Percentiles rank a stretch among this genome's conserved stretches.
These are phyloP conservation scores for Coemansia sp. DNA, from an alignment of 192 early-diverging fungal genomes.

Conservation along the genomic window DNA sequence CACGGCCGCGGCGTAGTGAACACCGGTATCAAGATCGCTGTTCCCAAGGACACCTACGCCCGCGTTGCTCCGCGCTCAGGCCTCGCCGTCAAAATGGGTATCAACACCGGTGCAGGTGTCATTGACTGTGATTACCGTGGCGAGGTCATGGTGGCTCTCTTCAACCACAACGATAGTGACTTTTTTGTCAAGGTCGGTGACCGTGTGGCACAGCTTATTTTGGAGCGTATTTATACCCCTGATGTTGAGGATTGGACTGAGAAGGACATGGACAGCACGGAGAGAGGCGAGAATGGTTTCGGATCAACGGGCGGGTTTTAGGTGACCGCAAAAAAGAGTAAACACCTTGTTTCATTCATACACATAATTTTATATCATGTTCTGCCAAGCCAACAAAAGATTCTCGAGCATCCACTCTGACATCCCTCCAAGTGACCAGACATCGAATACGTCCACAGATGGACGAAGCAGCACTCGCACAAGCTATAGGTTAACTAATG, in stretches of 20 bases:
- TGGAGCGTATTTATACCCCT: conserved; percentile 85
- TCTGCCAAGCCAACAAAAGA: too few relatives aligned
- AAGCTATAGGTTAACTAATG: too few relatives aligned
- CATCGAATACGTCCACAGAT: conserved; percentile 6
- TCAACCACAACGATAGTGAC: conserved; percentile 82
- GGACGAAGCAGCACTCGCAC: too few relatives aligned
- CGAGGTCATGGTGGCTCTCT: conserved; percentile 81
- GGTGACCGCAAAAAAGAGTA: too few relatives aligned
- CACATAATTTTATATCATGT: too few relatives aligned
- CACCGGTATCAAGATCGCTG: conserved; percentile 84
- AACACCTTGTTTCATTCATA: too few relatives aligned
- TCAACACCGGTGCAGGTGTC: conserved; percentile 91
- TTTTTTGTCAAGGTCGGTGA: conserved; percentile 83
- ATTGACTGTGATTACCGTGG: conserved; percentile 94
- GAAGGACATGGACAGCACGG: conserved; percentile 58
- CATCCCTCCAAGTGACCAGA: conserved; percentile 44
- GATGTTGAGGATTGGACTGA: conserved; percentile 70
- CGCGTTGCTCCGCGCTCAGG: conserved; percentile 95
- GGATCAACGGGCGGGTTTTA: conserved; percentile 65
- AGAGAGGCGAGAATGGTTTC: conserved; percentile 69
- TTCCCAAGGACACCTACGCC: conserved; percentile 90
- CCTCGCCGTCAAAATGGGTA: conserved; percentile 86
- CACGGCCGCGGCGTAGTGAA: conserved; percentile 75
- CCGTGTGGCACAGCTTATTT: conserved; percentile 93
- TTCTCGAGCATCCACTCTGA: too few relatives aligned